A percentile compares a stretch with the other conserved stretches of the same genome.
Evolutionary conservation across 73 alveolate species (phyloP).

Genomic region (Paramecium caudatum): DNA sequence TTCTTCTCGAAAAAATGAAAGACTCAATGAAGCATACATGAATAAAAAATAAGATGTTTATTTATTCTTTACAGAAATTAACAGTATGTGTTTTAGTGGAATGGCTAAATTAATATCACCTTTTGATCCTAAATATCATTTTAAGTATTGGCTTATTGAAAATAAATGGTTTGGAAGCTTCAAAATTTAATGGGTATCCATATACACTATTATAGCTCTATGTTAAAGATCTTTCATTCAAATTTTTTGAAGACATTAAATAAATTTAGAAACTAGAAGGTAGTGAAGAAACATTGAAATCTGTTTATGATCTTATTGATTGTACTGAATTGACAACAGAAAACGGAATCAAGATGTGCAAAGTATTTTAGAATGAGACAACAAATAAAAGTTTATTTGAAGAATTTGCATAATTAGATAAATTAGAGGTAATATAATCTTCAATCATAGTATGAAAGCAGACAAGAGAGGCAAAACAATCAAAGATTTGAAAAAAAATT

Average conservation of each 20-base stretch:
- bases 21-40: slow-evolving; percentile 31
- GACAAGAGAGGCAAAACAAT: slow-evolving; percentile 33
- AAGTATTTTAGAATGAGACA: slow-evolving; percentile 6
- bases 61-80: slow-evolving; percentile 31
- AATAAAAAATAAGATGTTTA: slow-evolving; percentile 18
- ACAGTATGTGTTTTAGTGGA: slow-evolving; percentile 23
- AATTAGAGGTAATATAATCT: slow-evolving; percentile 23
- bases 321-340: slow-evolving; percentile 24
- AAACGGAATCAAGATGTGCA: slow-evolving; percentile 26
- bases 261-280: slow-evolving; percentile 49
- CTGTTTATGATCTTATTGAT: slow-evolving; percentile 53
- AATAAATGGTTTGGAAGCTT: slow-evolving; percentile 63
- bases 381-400: slow-evolving; percentile 41
- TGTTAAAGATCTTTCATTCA: slow-evolving; percentile 39
- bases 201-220: not conserved
- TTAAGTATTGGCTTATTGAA: slow-evolving; percentile 56
- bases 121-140: slow-evolving; percentile 25
- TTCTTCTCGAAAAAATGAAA: slow-evolving; percentile 40
- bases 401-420: slow-evolving; percentile 32
- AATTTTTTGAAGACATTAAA: slow-evolving; percentile 28
- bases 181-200: slow-evolving; percentile 48
- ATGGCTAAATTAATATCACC: slow-evolving; percentile 44
- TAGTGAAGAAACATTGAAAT: slow-evolving; percentile 53
- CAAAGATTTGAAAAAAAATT: slow-evolving; percentile 40
- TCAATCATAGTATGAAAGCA: not conserved